phyloP scores from a whole-genome alignment of 345 rosid genomes.

The Acer negundo region DNA sequence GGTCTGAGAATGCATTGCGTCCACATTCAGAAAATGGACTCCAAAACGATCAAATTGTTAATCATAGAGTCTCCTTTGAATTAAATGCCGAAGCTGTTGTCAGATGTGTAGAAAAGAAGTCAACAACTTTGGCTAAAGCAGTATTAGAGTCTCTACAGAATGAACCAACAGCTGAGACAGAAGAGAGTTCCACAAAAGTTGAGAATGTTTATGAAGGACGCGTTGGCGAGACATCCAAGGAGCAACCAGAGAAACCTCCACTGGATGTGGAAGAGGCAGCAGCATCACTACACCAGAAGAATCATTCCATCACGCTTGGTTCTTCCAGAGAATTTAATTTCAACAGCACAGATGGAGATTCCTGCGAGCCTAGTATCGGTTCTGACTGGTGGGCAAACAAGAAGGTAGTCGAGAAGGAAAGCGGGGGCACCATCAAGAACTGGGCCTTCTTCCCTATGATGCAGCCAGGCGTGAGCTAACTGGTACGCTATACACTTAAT shows the following conservation, averaged over 20 bases:
- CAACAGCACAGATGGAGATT: slow-evolving; percentile 54
- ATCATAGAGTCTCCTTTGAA: slow-evolving; percentile 62
- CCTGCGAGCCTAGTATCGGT: slow-evolving; percentile 33
- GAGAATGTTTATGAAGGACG: slow-evolving; percentile 18
- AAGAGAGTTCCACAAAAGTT: slow-evolving; percentile 23
- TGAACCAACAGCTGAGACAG: slow-evolving; percentile 28
- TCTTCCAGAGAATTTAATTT: slow-evolving; percentile 72
- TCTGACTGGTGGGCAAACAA: slow-evolving; percentile 59
- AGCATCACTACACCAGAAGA: slow-evolving; percentile 39
- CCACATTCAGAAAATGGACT: slow-evolving; percentile 22
- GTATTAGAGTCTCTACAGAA: slow-evolving; percentile 22
- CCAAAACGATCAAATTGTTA: slow-evolving; percentile 28
- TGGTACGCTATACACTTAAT: slow-evolving; percentile 1
- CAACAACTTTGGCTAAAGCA: slow-evolving; percentile 43
- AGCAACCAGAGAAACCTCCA: slow-evolving; percentile 33
- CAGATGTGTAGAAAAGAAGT: slow-evolving; percentile 47
- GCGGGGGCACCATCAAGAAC: slow-evolving; percentile 35
- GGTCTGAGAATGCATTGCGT: slow-evolving; percentile 29
- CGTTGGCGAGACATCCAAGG: slow-evolving; percentile 39
- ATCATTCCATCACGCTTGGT: slow-evolving; percentile 53
- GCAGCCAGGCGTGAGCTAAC: slow-evolving; percentile 68
- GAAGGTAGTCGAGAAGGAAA: slow-evolving; percentile 49
- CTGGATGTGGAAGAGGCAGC: slow-evolving; percentile 28
- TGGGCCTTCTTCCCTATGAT: slow-evolving; percentile 90
- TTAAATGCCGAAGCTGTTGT: slow-evolving; percentile 48